Evolutionary conservation across 768 basidiomycete genomes (phyloP), one percentile per base, ranked within the genome.

Genomic region (Gloeophyllum trabeum): DNA sequence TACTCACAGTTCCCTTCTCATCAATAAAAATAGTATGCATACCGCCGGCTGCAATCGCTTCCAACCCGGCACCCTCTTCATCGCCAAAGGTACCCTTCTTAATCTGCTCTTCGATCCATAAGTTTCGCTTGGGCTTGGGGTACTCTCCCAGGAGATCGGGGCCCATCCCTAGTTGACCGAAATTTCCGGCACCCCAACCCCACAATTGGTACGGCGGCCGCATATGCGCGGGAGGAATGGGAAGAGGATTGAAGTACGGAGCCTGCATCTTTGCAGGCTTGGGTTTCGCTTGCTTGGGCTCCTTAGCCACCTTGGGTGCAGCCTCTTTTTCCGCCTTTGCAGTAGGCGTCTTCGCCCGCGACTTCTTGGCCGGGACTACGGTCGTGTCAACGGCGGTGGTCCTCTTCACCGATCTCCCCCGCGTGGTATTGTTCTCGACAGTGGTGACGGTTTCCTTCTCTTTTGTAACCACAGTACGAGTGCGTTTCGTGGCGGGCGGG

Each of bases 81-180:
- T 70, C 70, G 24, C 87, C 90, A 46, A 91, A 80, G 12, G 66
- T 67, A 6, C 79, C 86, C 34, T 79, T 67, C 44, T 73, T 64
- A 12, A 90, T 86, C 59, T 81, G 75, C 53, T 79, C 65, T 51
- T 90, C 81, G 19, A 87, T 71, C 81, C 83, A 88, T 0, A 60
- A 47, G 56, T 88, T 91, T 43, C 79, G 73, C 53, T 73, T 81
- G 6, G 92, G 92, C 48, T 80, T 81, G 41, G 70, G 62, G 43
- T 83, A 70, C 59, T 94, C 89, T 44, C 68, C 77, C 24, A 90
- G 64, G 39, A 64, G 55, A 48, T 80, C 76, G 3, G 78, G 76
- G 26, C 94, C 94, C 67, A 94, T 75, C 24, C 93, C 96, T 53
- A 96, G 84, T 60, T 98, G 93, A 23, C 92, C 93, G 64, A 91